phyloP scores from a whole-genome alignment of 2,329 filamentous ascomycete genomes.

The Xylaria multiplex region DNA sequence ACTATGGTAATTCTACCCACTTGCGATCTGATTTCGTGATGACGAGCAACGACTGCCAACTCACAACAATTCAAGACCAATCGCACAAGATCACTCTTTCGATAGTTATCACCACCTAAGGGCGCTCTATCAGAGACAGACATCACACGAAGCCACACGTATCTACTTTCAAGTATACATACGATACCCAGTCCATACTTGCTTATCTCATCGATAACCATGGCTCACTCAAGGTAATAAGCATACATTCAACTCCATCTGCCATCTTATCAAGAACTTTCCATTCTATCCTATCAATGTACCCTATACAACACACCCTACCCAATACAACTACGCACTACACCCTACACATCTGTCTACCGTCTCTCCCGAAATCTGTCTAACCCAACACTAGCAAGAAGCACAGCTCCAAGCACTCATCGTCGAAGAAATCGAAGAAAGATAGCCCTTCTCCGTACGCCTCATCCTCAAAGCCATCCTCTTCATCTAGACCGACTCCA shows the following conservation, averaged over 20 bases:
- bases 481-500: background rate
- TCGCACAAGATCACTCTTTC: background rate
- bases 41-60: background rate
- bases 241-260: background rate
- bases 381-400: slow-evolving; percentile 10
- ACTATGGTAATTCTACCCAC: background rate
- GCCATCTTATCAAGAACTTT: background rate
- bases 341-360: too few species aligned
- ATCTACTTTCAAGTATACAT: background rate
- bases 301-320: background rate
- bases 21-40: background rate
- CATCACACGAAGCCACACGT: background rate
- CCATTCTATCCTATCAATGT: background rate
- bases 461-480: background rate
- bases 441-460: background rate
- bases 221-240: slow-evolving; percentile 21
- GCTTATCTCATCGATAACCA: slow-evolving; percentile 1
- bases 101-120: background rate
- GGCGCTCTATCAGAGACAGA: background rate
- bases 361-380: background rate
- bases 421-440: slow-evolving; percentile 2
- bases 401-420: background rate
- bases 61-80: background rate
- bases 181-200: background rate
- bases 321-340: background rate